Percentiles rank a stretch among this genome's conserved stretches.
These are phyloP conservation scores for Nothomitra cinnamomea DNA, from an alignment of 2,329 filamentous ascomycete genomes.

Conservation along the genomic window DNA sequence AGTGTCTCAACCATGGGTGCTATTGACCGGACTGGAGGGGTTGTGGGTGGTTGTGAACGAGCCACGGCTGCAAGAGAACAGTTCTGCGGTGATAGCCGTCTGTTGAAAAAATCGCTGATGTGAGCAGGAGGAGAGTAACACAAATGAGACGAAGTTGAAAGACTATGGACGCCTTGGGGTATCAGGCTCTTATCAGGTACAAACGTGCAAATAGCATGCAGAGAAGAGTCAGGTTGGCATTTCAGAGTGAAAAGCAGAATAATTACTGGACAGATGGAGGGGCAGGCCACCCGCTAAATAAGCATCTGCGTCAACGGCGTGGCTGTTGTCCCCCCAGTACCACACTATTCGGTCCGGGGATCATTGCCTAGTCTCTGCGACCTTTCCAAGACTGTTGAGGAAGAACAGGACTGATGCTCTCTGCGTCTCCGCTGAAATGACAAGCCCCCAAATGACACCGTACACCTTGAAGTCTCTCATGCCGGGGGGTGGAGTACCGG, in stretches of 20 bases:
- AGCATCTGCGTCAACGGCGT: neutral
- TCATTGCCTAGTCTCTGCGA: neutral
- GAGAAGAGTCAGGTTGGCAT: too few species aligned
- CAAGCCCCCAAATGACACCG: neutral
- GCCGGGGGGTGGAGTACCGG: too few species aligned
- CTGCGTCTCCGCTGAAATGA: neutral
- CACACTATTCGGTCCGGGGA: neutral
- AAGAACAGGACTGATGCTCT: neutral
- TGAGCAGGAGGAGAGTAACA: neutral
- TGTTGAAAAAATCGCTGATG: neutral
- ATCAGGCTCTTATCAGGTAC: too few species aligned
- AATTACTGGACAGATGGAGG: neutral
- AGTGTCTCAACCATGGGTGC: slow-evolving; percentile 5
- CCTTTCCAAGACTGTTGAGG: neutral
- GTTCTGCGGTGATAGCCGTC: neutral
- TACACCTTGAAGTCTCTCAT: neutral
- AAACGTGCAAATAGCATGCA: too few species aligned
- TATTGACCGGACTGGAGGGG: neutral
- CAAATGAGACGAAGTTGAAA: neutral
- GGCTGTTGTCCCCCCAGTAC: neutral
- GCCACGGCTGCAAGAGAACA: slow-evolving; percentile 1
- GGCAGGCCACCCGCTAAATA: neutral
- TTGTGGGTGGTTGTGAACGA: slow-evolving; percentile 2
- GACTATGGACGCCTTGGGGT: neutral
- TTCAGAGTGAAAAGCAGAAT: too few species aligned